phyloP scores from a whole-genome alignment of 495 filamentous ascomycete species.

The Neurospora hispaniola region DNA sequence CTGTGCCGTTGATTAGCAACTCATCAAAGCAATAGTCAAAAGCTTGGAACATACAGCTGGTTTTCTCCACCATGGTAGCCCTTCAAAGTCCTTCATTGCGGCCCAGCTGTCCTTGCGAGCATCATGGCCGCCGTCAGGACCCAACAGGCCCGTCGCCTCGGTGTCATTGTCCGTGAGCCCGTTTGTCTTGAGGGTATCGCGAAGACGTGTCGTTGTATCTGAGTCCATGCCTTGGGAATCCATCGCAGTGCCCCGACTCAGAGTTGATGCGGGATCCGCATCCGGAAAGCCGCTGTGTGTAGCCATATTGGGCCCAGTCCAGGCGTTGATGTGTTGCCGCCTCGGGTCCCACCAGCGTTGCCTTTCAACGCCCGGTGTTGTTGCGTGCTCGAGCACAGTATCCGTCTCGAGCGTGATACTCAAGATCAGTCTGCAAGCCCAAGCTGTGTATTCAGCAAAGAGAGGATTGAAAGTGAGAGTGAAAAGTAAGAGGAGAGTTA shows the following conservation, averaged over 20 bases:
- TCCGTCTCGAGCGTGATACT: not conserved
- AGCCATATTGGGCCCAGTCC: not conserved
- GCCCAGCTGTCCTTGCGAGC: slow-evolving; percentile 23
- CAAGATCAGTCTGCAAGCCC: not conserved
- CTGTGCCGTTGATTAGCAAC: slow-evolving; percentile 29
- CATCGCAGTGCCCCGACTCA: not conserved
- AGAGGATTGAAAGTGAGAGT: not conserved
- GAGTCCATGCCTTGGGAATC: not conserved
- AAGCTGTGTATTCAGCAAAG: not conserved
- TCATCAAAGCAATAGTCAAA: not conserved
- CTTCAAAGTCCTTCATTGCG: slow-evolving; percentile 48
- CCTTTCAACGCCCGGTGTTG: not conserved
- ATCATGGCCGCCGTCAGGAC: slow-evolving; percentile 3
- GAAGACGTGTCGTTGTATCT: not conserved
- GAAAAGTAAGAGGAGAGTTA: not conserved
- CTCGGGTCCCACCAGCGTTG: not conserved
- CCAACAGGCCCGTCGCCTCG: slow-evolving; percentile 32
- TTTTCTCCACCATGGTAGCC: slow-evolving; percentile 56
- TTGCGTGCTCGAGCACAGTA: not conserved
- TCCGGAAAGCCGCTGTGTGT: not conserved
- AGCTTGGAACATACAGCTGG: slow-evolving; percentile 49
- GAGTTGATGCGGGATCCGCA: not conserved
- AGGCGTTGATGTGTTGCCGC: not conserved
- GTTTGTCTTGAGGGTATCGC: slow-evolving; percentile 5
- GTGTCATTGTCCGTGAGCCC: slow-evolving; percentile 19